These are phyloP conservation scores for Pichia occidentalis DNA, from an alignment of 805 yeast species.

Conservation along the genomic window DNA sequence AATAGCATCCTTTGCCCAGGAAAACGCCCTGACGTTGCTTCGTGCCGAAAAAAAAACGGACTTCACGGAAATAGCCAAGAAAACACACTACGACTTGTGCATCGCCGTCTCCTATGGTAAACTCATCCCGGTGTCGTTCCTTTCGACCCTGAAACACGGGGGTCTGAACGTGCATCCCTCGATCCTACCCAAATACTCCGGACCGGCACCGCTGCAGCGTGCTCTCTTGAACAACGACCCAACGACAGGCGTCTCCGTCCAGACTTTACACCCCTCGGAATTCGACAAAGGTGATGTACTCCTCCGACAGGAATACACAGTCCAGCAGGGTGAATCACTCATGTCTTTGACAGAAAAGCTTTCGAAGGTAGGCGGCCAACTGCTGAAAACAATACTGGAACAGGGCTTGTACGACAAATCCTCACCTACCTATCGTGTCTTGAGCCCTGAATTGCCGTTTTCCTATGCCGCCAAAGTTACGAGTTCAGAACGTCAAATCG, in stretches of 20 bases:
- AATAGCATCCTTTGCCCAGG: slow-evolving; percentile 36
- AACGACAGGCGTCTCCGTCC: slow-evolving; percentile 79
- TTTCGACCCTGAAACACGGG: slow-evolving; percentile 44
- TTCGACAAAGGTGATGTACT: slow-evolving; percentile 78
- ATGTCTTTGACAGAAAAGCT: slow-evolving; percentile 41
- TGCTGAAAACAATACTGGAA: slow-evolving; percentile 42
- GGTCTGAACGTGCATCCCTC: slow-evolving; percentile 95
- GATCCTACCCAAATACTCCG: slow-evolving; percentile 70
- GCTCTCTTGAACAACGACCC: slow-evolving; percentile 60
- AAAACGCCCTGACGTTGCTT: slow-evolving; percentile 31
- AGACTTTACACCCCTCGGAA: slow-evolving; percentile 79
- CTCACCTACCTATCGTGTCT: slow-evolving; percentile 11
- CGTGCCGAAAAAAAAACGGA: slow-evolving; percentile 48
- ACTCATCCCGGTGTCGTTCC: slow-evolving; percentile 61
- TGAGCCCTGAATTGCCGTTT: slow-evolving; percentile 27
- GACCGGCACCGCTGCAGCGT: slow-evolving; percentile 85
- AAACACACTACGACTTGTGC: slow-evolving; percentile 48
- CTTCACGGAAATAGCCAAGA: slow-evolving; percentile 23
- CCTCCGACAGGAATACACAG: slow-evolving; percentile 42
- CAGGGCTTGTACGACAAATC: slow-evolving; percentile 25
- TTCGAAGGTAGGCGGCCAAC: slow-evolving; percentile 54
- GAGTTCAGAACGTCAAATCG: slow-evolving; percentile 35
- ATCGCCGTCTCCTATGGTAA: slow-evolving; percentile 92
- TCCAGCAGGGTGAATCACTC: slow-evolving; percentile 40
- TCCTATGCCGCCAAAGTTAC: slow-evolving; percentile 56